Base-by-base conservation (phyloP, 345 rosid species). In the Ricinus communis region DNA sequence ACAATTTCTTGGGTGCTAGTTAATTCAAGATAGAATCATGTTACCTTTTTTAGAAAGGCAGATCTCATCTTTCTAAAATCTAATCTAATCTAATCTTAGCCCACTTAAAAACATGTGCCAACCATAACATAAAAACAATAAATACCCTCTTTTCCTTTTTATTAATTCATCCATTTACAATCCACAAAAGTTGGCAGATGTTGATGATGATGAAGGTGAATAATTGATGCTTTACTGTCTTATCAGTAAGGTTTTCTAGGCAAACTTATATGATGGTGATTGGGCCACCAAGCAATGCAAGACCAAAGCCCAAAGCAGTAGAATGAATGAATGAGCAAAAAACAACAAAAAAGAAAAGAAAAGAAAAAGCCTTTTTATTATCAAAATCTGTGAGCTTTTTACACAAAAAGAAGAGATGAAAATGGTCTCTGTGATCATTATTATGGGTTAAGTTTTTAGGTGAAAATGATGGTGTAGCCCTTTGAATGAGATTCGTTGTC, bases 1-100 rank as follows among this genome's bases (percentile, higher is more conserved):
- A 52, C 30, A 63, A 53, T 27, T 71, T 40, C 15, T 19, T 27
- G 63, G 43, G 49, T 22, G 24, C 6, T 22, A 45, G 38, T 18
- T 25, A 22, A 50, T 65, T 62, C 7, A 28, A 30, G 74, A 68
- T 40, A n/a, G 52, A 21, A 33, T 69, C 67, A 50, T 3, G 30
- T 24, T 28, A 62, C 65, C 73, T 57, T 56, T n/a, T 62, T 28
- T 0, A n/a, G 66, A 68, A 79, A 68, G 61, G 62, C 62, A 15
- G 18, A 25, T 43, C 28, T 38, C 66, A 71, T 19, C 59, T 30
- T 54, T 70, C 43, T 30, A 28, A 28, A 15, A 61, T 67, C 47
- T 24, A 71, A 67, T 62, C 43, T 6, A 64, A 41, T n/a, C n/a
- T n/a, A n/a, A n/a, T n/a, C n/a, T n/a, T n/a, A n/a, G n/a, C 46